Percentiles rank a stretch among this genome's conserved stretches.
Evolutionary conservation across 2,329 filamentous ascomycete genomes (phyloP).

Genomic region (Cladosporium sp.): DNA sequence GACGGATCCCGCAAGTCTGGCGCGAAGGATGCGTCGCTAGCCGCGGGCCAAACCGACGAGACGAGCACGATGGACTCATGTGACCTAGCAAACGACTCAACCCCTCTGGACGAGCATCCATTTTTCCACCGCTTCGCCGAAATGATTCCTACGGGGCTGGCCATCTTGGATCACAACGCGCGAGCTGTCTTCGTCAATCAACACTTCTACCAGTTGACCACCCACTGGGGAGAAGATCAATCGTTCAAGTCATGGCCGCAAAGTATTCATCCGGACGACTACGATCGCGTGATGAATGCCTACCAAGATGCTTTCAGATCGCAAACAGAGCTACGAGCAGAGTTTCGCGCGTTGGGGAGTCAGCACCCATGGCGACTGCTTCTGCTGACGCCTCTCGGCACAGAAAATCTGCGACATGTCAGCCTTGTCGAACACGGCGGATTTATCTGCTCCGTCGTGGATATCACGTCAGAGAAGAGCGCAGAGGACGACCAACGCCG

Average conservation of each 20-base stretch:
- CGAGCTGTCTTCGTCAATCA: slow-evolving; percentile 43
- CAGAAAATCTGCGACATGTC: slow-evolving; percentile 31
- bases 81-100: not conserved
- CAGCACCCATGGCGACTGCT: slow-evolving; percentile 36
- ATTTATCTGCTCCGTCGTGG: slow-evolving; percentile 42
- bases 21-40: not conserved
- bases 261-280: slow-evolving; percentile 40
- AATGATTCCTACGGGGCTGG: slow-evolving; percentile 40
- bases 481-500: slow-evolving; percentile 38
- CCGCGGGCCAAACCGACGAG: not conserved
- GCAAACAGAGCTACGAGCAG: slow-evolving; percentile 34
- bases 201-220: slow-evolving; percentile 41
- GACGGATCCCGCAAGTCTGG: not conserved
- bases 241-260: slow-evolving; percentile 42
- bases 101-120: slow-evolving; percentile 31
- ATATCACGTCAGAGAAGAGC: slow-evolving; percentile 41
- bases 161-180: slow-evolving; percentile 40
- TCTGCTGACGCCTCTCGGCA: slow-evolving; percentile 36
- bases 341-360: slow-evolving; percentile 35
- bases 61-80: not conserved
- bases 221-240: slow-evolving; percentile 33
- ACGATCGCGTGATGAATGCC: slow-evolving; percentile 39
- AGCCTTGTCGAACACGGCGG: slow-evolving; percentile 32
- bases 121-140: slow-evolving; percentile 42
- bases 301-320: slow-evolving; percentile 38